Conservation (phyloP, 768 basidiomycete genomes). For the Sarcomyxa edulis region DNA sequence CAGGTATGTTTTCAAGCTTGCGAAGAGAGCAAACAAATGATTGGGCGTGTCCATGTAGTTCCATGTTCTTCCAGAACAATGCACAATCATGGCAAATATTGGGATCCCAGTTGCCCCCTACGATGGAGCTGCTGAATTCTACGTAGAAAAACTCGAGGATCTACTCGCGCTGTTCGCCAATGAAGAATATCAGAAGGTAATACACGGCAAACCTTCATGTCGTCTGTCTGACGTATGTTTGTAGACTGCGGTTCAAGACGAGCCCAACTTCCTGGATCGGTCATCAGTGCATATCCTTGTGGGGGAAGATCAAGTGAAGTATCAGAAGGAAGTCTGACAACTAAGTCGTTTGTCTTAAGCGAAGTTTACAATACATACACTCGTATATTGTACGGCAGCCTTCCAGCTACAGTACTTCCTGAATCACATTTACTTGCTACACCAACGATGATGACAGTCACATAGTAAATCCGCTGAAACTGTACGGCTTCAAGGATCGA, state of each 20-base stretch:
- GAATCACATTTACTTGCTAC: too few species aligned
- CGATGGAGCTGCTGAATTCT: slow-evolving; percentile 5
- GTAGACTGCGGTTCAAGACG: slow-evolving; percentile 3
- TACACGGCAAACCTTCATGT: too few species aligned
- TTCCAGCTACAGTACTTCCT: too few species aligned
- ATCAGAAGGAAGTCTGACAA: neutral
- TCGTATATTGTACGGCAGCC: too few species aligned
- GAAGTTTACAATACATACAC: neutral
- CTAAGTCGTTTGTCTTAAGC: neutral
- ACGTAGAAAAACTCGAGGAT: slow-evolving; percentile 6
- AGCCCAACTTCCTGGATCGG: slow-evolving; percentile 4
- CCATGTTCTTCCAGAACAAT: slow-evolving; percentile 1
- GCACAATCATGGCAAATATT: neutral
- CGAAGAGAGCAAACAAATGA: too few species aligned
- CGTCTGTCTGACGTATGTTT: neutral
- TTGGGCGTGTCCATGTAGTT: neutral
- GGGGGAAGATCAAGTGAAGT: slow-evolving; percentile 2
- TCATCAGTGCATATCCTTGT: slow-evolving; percentile 3
- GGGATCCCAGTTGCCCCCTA: neutral
- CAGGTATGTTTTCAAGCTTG: neutral
- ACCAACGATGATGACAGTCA: too few species aligned
- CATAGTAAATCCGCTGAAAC: too few species aligned
- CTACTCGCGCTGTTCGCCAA: slow-evolving; percentile 1
- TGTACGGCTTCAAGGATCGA: too few species aligned
- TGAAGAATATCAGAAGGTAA: slow-evolving; percentile 6